Base-by-base conservation (phyloP, 345 rosid genomes). In the Ailanthus altissimus region DNA sequence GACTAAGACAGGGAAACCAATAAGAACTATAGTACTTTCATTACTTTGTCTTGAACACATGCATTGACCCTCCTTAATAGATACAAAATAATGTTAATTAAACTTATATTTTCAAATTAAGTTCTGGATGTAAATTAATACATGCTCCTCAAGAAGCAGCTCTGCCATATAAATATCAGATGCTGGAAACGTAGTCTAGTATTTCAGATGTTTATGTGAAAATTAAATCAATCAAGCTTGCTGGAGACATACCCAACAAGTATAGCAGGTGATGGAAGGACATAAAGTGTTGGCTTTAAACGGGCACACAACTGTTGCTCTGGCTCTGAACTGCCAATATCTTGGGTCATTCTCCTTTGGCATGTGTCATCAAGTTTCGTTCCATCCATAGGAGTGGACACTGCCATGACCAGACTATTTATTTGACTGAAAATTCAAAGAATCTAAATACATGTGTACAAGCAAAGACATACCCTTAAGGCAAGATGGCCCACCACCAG, bases 231-330 rank as follows among this genome's bases (percentile, higher is more conserved):
- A 47, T 42, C 11, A 72, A 18, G 45, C 16, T 67, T 32, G 38
- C 45, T 28, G 8, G 47, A 77, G 46, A 63, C 88, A 75, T 90
- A 96, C 99, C 99, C 99, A 69, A 96, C 95, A 79, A 93, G 99
- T 84, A 96, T 85, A 43, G 97, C 87, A 71, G 99, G 98, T 63
- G 94, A 90, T 53, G 99, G 98, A 84, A 93, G 92, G 79, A 88
- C 94, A 85, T 83, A 85, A 79, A 91, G 88, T 13, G 98, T 84
- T 4, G 98, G 97, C 83, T 88, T 90, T 73, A 89, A 82, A 60
- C 86, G 81, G 50, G 84, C 61, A 80, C 76, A 66, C 21, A 65
- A 71, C 65, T 80, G 92, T 73, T 83, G 91, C 78, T 89, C 94
- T 73, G 91, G 81, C 81, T 94, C 98, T 66, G 89, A 84, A 82